Base-by-base conservation (phyloP, 164 flowering plant species). In the Stephania yunnanensis region DNA sequence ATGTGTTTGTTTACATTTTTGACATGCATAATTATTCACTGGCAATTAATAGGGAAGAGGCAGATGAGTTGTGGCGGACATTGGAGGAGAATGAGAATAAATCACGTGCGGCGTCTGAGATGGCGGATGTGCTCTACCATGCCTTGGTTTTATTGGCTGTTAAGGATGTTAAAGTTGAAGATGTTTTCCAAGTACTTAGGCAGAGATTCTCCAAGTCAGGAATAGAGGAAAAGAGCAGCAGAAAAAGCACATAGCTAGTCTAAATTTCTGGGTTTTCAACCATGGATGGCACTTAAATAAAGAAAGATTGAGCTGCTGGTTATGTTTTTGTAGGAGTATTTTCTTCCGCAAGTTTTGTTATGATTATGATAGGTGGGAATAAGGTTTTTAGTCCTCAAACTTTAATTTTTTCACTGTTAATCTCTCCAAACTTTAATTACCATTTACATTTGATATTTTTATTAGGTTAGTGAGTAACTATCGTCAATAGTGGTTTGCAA, bases 41-140 rank as follows among this genome's bases (percentile, higher is more conserved):
- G 50, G 36, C 36, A 7, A 30, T 71, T 12, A 83, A 74, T 83
- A 95, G 99, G 83, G 99, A 95, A 80, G 97, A 95, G 83, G 98
- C 97, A 30, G 87, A 89, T 79, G 99, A 95, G 77, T 82, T 95
- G 66, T 95, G 99, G 77, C 80, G 82, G 73, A 92, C 98, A n/a
- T 80, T 92, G 48, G 98, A 95, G 79, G 89, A 86, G 19, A 86
- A 86, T 55, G 99, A 95, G 85, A 91, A 83, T 52, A 79, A 80
- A 74, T 77, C 87, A 6, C 86, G 92, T 10, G 77, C 94, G 10
- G 92, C 95, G 50, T 92, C 97, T 0, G 98, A 95, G 81, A 92
- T 92, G 94, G 98, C 92, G 8, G 96, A 95, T 86, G 87, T 95
- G 53, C 81, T 95, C 1, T 95, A 95, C 75, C 99, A 95, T 81